Evolutionary conservation across 2,329 filamentous ascomycete genomes (phyloP), one percentile per base, ranked within the genome.

Genomic region (Xylariomycetidae sp.): DNA sequence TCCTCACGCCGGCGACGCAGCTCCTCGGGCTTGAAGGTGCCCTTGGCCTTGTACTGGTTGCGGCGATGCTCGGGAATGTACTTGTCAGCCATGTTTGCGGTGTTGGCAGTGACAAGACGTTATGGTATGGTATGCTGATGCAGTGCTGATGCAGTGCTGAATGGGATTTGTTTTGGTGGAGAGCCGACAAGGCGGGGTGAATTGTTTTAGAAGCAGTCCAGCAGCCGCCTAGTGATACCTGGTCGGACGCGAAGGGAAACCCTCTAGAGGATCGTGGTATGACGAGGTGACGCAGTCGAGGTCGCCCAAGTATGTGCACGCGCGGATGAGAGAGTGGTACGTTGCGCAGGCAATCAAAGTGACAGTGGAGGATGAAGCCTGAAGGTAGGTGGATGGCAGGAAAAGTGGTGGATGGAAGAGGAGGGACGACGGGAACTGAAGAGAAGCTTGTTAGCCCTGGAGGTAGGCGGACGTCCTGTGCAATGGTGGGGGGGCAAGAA

Each of bases 31-130:
- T 95, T 95, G 76, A 98, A 96, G 57, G 87, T 87, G 68, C 86
- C 90, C 78, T 95, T 95, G 35, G 92, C 92, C 83, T 98, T 98
- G 82, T 95, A 98, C 72, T 95, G 89, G 49, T 87, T 95, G 61
- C 92, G 89, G 65, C 92, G 88, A 74, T 98, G 92, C 73, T 98
- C 92, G 64, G 92, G 92, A 59, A 98, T 98, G 73, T 95, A 98
- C 58, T 92, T 86, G 65, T 98, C 92, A 65, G 92, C 85, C 92
- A 98, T 98, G 69, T 54, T 81, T 64, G 60, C 60, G 59, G 59
- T 37, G 26, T 28, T 28, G 15, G 26, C 26, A 10, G 15, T 10
- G 26, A n/a, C n/a, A n/a, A n/a, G n/a, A n/a, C n/a, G 29, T 35
- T 38, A 33, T 29, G 33, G 39, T 26, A 35, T 31, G 24, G 29